Evolutionary conservation across 805 yeast species (phyloP), one percentile per base, ranked within the genome.

Genomic region (Wickerhamomyces sydowiorum): DNA sequence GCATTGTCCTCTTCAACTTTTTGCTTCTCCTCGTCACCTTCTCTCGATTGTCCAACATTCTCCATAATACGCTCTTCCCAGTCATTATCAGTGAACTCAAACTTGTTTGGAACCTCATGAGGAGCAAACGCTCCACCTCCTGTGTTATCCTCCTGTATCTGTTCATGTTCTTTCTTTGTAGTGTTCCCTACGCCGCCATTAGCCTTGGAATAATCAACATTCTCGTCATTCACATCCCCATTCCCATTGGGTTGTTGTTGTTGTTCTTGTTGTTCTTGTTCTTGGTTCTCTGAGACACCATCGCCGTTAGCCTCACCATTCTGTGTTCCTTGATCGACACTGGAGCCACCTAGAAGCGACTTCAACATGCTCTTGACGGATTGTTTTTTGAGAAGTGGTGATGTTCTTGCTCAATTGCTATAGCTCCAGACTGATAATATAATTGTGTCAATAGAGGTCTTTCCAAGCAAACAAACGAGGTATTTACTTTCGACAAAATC

Each of bases 181-280:
- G 3, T 30, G n/a, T 27, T 24, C 32, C n/a, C n/a, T n/a, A n/a
- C n/a, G n/a, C n/a, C n/a, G n/a, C n/a, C n/a, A n/a, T n/a, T n/a
- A n/a, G n/a, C n/a, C n/a, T n/a, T 18, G 8, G 10, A 17, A 18
- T 30, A 30, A n/a, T 18, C 17, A 51, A 45, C n/a, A 43, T 47
- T 21, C 56, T 49, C 12, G 41, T 43, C 30, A n/a, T 58, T 60
- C 23, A 49, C 48, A 23, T 54, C 64, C 8, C 58, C 45, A 5
- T 54, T 60, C n/a, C 52, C 47, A 12, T 49, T 41, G 36, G 46
- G 14, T 40, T 14, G 18, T 28, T 28, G 17, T 28, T 28, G 30
- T 14, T 28, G 30, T 28, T 28, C n/a, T n/a, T n/a, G n/a, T n/a
- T n/a, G n/a, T n/a, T n/a, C n/a, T n/a, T n/a, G n/a, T n/a, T n/a